Conservation (phyloP, 1,284 basidiomycete genomes). For the Fomitopsis pinicola region DNA sequence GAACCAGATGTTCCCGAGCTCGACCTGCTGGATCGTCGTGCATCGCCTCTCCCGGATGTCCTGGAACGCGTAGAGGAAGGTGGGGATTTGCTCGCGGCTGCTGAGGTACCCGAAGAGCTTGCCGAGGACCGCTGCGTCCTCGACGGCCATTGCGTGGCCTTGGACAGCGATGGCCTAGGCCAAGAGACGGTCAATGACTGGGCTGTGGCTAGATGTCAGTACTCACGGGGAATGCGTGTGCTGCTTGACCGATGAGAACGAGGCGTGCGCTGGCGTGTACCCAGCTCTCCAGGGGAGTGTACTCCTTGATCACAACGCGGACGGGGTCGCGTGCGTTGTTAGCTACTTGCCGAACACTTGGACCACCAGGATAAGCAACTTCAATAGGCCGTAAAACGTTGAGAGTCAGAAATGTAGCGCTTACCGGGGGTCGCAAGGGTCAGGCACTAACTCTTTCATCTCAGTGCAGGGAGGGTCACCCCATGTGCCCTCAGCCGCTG, state of each 20-base stretch:
- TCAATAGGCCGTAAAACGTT: background rate
- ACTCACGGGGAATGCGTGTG: constrained; percentile 47
- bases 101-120: constrained; percentile 54
- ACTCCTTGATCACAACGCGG: constrained; percentile 11
- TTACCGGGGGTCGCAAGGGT: constrained; percentile 36
- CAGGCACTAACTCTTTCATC: background rate
- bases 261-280: constrained; percentile 22
- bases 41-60: constrained; percentile 34
- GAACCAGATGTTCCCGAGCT: constrained; percentile 16
- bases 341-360: constrained; percentile 1
- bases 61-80: constrained; percentile 49
- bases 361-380: constrained; percentile 24
- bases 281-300: constrained; percentile 24
- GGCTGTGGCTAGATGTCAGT: constrained; percentile 6
- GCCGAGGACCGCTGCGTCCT: constrained; percentile 56
- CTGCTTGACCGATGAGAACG: constrained; percentile 35
- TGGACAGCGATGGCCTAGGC: constrained; percentile 29
- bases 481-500: constrained; percentile 9
- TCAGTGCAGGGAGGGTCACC: constrained; percentile 11
- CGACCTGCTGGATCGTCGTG: constrained; percentile 12
- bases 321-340: constrained; percentile 18
- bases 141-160: constrained; percentile 38
- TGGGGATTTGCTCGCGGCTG: constrained; percentile 43
- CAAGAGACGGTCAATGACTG: background rate
- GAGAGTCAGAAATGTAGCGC: background rate